Conservation (phyloP, 1,284 basidiomycete species). For the Papiliotrema terrestris region DNA sequence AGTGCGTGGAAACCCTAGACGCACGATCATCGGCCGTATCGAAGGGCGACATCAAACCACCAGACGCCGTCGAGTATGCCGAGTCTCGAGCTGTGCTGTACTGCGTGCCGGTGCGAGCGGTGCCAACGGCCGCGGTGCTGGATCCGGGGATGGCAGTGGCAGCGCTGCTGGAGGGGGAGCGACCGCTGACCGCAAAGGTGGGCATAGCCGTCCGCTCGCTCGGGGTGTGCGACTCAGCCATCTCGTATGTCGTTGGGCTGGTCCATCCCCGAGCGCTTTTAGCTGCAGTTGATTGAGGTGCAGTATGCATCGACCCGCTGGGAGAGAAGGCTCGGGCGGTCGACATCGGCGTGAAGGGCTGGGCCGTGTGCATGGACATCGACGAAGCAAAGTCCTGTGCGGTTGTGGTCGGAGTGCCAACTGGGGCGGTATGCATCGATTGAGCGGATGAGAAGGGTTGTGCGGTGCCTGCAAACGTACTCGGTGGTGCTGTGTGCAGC, state of each 20-base stretch:
- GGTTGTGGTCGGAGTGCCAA: background rate
- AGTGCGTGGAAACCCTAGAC: background rate
- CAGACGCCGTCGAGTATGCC: background rate
- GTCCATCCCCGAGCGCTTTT: too few species aligned
- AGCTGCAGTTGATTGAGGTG: background rate
- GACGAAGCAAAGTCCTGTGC: background rate
- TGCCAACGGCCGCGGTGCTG: background rate
- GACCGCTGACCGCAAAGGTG: constrained; percentile 2
- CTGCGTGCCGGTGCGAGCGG: background rate
- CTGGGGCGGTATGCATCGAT: constrained; percentile 8
- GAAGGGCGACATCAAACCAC: constrained; percentile 3
- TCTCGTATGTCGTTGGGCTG: too few species aligned
- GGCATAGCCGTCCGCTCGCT: background rate
- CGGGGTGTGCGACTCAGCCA: constrained; percentile 2
- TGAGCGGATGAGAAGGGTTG: background rate
- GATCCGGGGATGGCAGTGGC: background rate
- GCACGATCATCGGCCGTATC: constrained; percentile 3
- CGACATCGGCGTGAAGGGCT: background rate
- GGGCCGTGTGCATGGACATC: constrained; percentile 6
- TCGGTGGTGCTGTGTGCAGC: background rate
- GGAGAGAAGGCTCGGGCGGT: constrained; percentile 4
- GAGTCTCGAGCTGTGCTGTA: constrained; percentile 1
- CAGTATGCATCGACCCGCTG: background rate
- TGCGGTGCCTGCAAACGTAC: background rate
- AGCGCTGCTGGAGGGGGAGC: constrained; percentile 1